A percentile compares a stretch with the other conserved stretches of the same genome.
These are phyloP conservation scores for Lepiota venenata DNA, from an alignment of 768 basidiomycete genomes.

Conservation along the genomic window DNA sequence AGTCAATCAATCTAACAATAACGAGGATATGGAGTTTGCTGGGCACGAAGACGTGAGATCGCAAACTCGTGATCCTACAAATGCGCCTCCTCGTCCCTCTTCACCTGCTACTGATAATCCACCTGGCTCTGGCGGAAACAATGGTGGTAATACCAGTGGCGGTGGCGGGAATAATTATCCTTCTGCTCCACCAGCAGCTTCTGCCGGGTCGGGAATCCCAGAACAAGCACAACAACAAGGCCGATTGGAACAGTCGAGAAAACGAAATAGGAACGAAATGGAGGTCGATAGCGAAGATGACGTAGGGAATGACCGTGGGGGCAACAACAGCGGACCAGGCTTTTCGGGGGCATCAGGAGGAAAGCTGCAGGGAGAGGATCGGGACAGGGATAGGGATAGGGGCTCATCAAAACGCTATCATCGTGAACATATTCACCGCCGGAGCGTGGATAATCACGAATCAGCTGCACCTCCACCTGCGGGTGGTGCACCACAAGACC, in stretches of 20 bases:
- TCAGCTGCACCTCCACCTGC: constrained; percentile 1
- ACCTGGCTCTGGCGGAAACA: constrained; percentile 22
- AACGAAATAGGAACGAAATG: constrained; percentile 61
- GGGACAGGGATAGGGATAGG: constrained; percentile 33
- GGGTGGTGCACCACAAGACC: background rate
- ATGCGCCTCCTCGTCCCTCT: background rate
- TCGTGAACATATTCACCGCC: constrained; percentile 36
- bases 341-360: constrained; percentile 22
- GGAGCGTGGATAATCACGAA: constrained; percentile 37
- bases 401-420: constrained; percentile 55
- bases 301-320: constrained; percentile 16
- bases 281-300: constrained; percentile 49
- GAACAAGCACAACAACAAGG: constrained; percentile 34
- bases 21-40: constrained; percentile 49
- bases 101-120: constrained; percentile 21
- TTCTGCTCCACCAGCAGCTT: constrained; percentile 1
- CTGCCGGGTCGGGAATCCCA: constrained; percentile 16
- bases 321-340: constrained; percentile 3
- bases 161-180: constrained; percentile 28
- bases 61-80: constrained; percentile 22
- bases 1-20: constrained; percentile 32
- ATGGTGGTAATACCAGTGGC: constrained; percentile 19
- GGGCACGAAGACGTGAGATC: constrained; percentile 49
- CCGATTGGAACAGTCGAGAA: constrained; percentile 42
- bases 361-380: constrained; percentile 30